These are phyloP conservation scores for Penicillium cataractarum DNA, from an alignment of 495 filamentous ascomycete genomes.

Conservation along the genomic window DNA sequence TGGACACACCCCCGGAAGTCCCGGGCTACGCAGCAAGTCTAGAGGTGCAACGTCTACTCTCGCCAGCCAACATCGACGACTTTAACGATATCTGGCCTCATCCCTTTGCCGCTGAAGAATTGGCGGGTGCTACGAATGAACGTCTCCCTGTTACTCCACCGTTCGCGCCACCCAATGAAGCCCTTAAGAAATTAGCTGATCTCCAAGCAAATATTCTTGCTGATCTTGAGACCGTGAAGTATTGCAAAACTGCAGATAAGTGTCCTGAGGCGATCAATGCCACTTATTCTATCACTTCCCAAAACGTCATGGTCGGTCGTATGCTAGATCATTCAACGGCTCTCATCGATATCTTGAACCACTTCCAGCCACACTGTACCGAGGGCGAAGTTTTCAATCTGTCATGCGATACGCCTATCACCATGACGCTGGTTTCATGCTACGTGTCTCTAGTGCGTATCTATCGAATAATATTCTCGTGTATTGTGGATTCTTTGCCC, in stretches of 20 bases:
- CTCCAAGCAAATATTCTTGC: not conserved
- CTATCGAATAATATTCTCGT: not conserved
- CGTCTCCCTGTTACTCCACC: not conserved
- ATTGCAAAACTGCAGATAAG: not conserved
- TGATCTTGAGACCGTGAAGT: not conserved
- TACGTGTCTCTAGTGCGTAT: not conserved
- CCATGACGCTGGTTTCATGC: not conserved
- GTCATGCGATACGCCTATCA: not conserved
- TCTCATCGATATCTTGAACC: not conserved
- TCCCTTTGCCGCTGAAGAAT: not conserved
- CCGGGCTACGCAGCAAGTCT: not conserved
- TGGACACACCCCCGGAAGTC: not conserved
- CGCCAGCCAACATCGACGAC: not conserved
- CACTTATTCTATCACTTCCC: not conserved
- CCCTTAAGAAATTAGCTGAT: not conserved
- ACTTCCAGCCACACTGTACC: not conserved
- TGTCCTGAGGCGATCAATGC: not conserved
- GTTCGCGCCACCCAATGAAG: not conserved
- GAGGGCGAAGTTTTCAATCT: not conserved
- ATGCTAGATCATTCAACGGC: conserved; percentile 1
- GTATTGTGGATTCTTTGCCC: not conserved
- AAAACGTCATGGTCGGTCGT: not conserved
- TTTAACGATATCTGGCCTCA: not conserved
- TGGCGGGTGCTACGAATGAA: not conserved
- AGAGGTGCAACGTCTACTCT: not conserved